Conservation (phyloP, 78 protist species). For the Dictyostelium firmibasis region DNA sequence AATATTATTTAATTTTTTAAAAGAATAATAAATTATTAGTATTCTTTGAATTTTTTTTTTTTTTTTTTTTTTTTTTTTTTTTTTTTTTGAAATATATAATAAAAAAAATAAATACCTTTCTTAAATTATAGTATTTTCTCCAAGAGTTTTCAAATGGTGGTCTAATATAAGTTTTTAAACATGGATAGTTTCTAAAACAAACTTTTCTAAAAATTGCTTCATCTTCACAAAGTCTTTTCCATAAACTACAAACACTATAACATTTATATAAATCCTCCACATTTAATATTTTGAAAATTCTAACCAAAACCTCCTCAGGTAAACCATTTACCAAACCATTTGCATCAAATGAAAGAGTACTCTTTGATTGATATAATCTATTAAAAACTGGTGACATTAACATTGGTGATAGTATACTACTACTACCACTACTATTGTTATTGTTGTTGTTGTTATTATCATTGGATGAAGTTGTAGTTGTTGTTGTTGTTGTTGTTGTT, state of each 20-base stretch:
- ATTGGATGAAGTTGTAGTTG: not conserved
- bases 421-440: not conserved
- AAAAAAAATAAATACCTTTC: conserved; percentile 38
- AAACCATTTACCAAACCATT: conserved; percentile 36
- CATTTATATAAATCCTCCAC: conserved; percentile 32
- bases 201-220: conserved; percentile 53
- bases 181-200: conserved; percentile 59
- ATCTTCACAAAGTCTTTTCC: conserved; percentile 72
- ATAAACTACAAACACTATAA: conserved; percentile 4
- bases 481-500: not conserved
- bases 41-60: not conserved
- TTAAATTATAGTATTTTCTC: conserved; percentile 58
- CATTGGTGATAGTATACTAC: not conserved
- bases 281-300: conserved; percentile 9
- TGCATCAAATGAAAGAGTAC: not conserved
- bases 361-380: not conserved
- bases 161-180: conserved; percentile 19
- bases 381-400: conserved; percentile 4
- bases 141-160: conserved; percentile 71
- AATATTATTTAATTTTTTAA: no score
- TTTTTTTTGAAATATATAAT: no score
- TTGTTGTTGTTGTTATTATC: not conserved
- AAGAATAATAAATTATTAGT: not conserved
- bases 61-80: no score
- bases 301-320: conserved; percentile 58